Conservation (phyloP, 2,329 filamentous ascomycete species). For the Xylariaceae sp. region DNA sequence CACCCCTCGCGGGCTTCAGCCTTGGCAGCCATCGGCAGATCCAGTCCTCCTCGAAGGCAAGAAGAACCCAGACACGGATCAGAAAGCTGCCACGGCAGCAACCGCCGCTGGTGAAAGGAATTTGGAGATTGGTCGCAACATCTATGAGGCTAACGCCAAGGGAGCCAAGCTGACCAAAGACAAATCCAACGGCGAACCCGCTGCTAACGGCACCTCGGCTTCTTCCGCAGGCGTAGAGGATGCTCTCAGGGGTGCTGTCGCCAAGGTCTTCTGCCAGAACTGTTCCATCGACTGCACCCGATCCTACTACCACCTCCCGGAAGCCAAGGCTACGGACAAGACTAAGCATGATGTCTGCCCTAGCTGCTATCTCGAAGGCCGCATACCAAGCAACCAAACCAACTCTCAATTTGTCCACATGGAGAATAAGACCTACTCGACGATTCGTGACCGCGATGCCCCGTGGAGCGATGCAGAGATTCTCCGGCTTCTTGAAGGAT, state of each 20-base stretch:
- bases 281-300: slow-evolving; percentile 85
- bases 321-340: slow-evolving; percentile 54
- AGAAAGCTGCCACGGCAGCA: slow-evolving; percentile 61
- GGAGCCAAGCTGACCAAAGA: slow-evolving; percentile 65
- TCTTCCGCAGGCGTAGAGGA: slow-evolving; percentile 47
- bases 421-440: slow-evolving; percentile 80
- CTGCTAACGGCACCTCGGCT: slow-evolving; percentile 60
- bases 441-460: slow-evolving; percentile 75
- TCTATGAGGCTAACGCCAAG: slow-evolving; percentile 90
- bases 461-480: slow-evolving; percentile 90
- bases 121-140: slow-evolving; percentile 88
- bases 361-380: slow-evolving; percentile 80
- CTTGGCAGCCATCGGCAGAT: slow-evolving; percentile 87
- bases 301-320: slow-evolving; percentile 57
- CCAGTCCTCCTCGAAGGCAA: slow-evolving; percentile 61
- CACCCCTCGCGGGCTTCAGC: slow-evolving; percentile 88
- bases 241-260: slow-evolving; percentile 60
- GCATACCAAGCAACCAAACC: slow-evolving; percentile 75
- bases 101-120: slow-evolving; percentile 77
- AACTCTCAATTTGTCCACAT: slow-evolving; percentile 81
- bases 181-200: slow-evolving; percentile 72
- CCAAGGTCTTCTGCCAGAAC: slow-evolving; percentile 78
- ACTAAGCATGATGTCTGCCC: slow-evolving; percentile 86
- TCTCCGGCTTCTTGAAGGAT: slow-evolving; percentile 80
- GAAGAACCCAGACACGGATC: slow-evolving; percentile 65